Conservation (phyloP, 2,329 filamentous ascomycete species). For the Phialophora tarda region DNA sequence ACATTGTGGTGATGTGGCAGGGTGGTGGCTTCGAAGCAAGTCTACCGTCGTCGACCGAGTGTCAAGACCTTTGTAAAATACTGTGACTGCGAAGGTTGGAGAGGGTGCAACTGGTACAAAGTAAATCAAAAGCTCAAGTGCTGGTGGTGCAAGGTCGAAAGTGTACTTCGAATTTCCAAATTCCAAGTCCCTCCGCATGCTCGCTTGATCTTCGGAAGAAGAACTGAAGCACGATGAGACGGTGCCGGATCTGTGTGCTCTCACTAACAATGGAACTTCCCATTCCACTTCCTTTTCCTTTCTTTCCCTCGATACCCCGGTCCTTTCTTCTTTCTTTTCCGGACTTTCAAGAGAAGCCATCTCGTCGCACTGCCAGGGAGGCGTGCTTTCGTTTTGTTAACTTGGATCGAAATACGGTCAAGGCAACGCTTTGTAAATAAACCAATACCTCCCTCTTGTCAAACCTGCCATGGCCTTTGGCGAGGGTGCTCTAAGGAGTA, state of each 20-base stretch:
- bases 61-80: neutral
- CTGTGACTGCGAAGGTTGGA: neutral
- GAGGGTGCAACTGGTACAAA: neutral
- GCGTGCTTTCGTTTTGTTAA: neutral
- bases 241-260: neutral
- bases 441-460: too few species aligned
- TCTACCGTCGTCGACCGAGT: neutral
- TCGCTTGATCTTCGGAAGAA: slow-evolving; percentile 6
- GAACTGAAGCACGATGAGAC: too few species aligned
- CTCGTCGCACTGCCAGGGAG: too few species aligned
- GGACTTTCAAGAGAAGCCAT: neutral
- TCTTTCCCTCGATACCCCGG: neutral
- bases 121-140: neutral
- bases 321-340: neutral
- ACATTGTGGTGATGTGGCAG: slow-evolving; percentile 22
- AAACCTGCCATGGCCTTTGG: neutral
- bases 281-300: neutral
- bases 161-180: neutral
- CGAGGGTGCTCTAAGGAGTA: too few species aligned
- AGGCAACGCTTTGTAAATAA: neutral
- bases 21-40: neutral
- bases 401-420: neutral
- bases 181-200: neutral
- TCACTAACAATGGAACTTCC: neutral
- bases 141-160: neutral